These are phyloP conservation scores for Vitis labrusca DNA, from an alignment of 164 flowering plant species.

Conservation along the genomic window DNA sequence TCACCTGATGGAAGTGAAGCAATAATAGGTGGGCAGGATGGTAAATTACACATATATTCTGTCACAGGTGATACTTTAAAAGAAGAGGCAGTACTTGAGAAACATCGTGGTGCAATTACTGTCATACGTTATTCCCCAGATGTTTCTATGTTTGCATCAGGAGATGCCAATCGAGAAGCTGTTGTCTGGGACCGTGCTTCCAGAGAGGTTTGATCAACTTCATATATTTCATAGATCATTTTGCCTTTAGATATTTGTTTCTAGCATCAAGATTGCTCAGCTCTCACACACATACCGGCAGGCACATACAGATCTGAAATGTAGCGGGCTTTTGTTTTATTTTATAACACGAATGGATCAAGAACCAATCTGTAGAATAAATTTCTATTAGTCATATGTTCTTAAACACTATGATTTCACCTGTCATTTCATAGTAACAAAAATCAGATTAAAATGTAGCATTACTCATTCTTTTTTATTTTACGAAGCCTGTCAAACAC, in stretches of 20 bases:
- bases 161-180: conserved; percentile 86
- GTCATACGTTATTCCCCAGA: conserved; percentile 90
- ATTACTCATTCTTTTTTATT: neutral
- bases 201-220: conserved; percentile 47
- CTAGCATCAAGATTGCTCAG: no score
- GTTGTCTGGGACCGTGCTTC: conserved; percentile 85
- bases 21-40: conserved; percentile 90
- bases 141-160: conserved; percentile 92
- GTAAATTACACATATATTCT: conserved; percentile 80
- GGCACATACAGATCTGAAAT: no score
- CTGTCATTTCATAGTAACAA: no score
- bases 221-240: neutral
- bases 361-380: no score
- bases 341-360: no score
- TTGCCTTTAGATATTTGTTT: neutral
- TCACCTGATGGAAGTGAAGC: conserved; percentile 95
- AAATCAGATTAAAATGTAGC: neutral
- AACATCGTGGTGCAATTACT: conserved; percentile 85
- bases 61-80: conserved; percentile 63
- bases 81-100: conserved; percentile 88
- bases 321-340: no score
- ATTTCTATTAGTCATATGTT: no score
- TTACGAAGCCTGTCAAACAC: neutral
- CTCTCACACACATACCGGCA: no score
- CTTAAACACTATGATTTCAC: no score